Evolutionary conservation across 768 basidiomycete species (phyloP), one percentile per base, ranked within the genome.

Genomic region (Mycena galericulata): DNA sequence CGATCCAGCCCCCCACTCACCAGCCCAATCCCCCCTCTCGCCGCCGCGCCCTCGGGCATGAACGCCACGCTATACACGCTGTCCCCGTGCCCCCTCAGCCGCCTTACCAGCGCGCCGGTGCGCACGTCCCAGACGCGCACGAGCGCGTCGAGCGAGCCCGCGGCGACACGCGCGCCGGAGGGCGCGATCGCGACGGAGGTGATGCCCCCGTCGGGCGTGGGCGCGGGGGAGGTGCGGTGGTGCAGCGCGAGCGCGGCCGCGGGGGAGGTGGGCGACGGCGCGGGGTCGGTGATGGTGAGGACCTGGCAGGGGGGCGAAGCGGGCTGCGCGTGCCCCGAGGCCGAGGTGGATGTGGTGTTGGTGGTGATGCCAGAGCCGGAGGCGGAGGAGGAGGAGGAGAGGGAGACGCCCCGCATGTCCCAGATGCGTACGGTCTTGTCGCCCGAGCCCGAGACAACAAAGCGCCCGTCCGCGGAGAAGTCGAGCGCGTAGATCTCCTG

Each of bases 401-500:
- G 49, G 56, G 43, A 74, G 67, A 57, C 60, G 24, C 69, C 60
- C 2, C 68, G 36, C 76, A 76, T 75, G 63, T 75, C 70, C 73
- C 75, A 75, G 45, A 78, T 75, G 32, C 76, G 71, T 15, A 75
- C 75, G 14, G 76, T 77, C 65, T 77, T 77, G 66, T 77, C 90
- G 12, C 93, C 93, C 0, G 91, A 92, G 17, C 92, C 93, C 3
- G 92, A 93, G 29, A 94, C 91, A 66, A 94, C 88, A 70, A 89
- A 84, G 20, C 87, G 83, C 14, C 93, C 92, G 70, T 94, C 92
- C 29, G 85, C 79, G 18, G 92, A 91, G 78, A 94, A 94, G 76
- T 90, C 92, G 69, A 94, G 88, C 22, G 92, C 92, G 79, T 94
- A 94, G 74, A 94, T 93, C 75, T 94, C 93, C 73, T 92, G 91